A percentile compares a stretch with the other conserved stretches of the same genome.
Evolutionary conservation across 352 stramenopile species (phyloP).

Genomic region (Pilasporangium apinafurcum): DNA sequence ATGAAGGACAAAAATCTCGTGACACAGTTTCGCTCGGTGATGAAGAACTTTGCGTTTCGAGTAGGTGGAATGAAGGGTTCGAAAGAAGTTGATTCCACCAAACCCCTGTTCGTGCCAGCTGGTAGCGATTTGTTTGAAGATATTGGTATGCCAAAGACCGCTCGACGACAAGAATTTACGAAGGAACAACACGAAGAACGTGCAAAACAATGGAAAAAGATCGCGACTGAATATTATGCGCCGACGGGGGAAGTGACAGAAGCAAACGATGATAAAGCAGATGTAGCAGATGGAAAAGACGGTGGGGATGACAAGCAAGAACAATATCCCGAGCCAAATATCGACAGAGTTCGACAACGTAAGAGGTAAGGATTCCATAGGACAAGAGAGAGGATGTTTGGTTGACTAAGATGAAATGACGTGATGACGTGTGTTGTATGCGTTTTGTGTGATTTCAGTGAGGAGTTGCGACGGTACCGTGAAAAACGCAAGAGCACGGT

Average conservation of each 20-base stretch:
- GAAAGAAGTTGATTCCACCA: constrained; percentile 64
- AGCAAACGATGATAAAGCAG: constrained; percentile 12
- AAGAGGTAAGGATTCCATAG: constrained; percentile 30
- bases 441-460: constrained; percentile 11
- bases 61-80: constrained; percentile 26
- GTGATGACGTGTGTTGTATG: constrained; percentile 1
- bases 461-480: constrained; percentile 64
- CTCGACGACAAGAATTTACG: constrained; percentile 34
- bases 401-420: too few relatives aligned
- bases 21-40: constrained; percentile 54
- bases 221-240: constrained; percentile 55
- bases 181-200: constrained; percentile 56
- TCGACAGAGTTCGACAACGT: constrained; percentile 62
- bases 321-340: constrained; percentile 60
- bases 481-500: constrained; percentile 46
- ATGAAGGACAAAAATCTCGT: constrained; percentile 82
- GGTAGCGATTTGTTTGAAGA: constrained; percentile 70
- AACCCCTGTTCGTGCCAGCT: constrained; percentile 64
- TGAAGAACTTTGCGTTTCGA: constrained; percentile 65
- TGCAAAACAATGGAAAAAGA: constrained; percentile 61
- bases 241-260: constrained; percentile 32
- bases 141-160: constrained; percentile 62
- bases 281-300: constrained; percentile 14
- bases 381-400: not conserved
- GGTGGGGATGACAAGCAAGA: constrained; percentile 29